phyloP scores from a whole-genome alignment of 1,284 basidiomycete species.

The Papiliotrema laurentii region DNA sequence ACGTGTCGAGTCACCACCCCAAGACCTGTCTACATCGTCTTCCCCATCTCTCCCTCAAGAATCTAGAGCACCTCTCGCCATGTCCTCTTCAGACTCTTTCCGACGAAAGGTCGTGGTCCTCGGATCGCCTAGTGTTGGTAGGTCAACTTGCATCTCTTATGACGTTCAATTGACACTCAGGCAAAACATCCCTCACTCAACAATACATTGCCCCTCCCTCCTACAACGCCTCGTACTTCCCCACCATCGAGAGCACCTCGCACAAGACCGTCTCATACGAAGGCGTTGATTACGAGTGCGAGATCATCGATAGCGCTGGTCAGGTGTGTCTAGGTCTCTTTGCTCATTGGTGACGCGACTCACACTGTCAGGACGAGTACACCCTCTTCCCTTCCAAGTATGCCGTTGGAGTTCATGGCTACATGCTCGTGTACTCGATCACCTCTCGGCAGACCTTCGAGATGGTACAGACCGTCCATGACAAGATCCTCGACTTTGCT shows the following conservation, averaged over 20 bases:
- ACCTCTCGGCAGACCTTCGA: conserved; percentile 88
- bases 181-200: conserved; percentile 72
- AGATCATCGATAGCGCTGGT: conserved; percentile 98
- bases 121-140: conserved; percentile 73
- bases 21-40: background rate
- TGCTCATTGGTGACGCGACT: background rate
- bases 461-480: conserved; percentile 91
- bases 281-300: conserved; percentile 83
- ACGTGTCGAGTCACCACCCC: background rate
- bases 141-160: conserved; percentile 31
- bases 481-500: conserved; percentile 95
- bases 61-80: background rate
- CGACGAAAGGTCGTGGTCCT: conserved; percentile 81
- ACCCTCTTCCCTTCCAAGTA: conserved; percentile 77
- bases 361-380: conserved; percentile 67
- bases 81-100: conserved; percentile 19
- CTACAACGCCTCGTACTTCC: conserved; percentile 81
- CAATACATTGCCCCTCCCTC: conserved; percentile 64
- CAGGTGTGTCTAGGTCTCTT: conserved; percentile 49
- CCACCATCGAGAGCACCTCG: conserved; percentile 89
- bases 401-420: conserved; percentile 77
- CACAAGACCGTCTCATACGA: conserved; percentile 79
- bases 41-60: background rate
- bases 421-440: conserved; percentile 91
- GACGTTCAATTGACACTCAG: conserved; percentile 45